Evolutionary conservation across 805 yeast species (phyloP), one percentile per base, ranked within the genome.

Genomic region (Grigorovia transvaalensis): DNA sequence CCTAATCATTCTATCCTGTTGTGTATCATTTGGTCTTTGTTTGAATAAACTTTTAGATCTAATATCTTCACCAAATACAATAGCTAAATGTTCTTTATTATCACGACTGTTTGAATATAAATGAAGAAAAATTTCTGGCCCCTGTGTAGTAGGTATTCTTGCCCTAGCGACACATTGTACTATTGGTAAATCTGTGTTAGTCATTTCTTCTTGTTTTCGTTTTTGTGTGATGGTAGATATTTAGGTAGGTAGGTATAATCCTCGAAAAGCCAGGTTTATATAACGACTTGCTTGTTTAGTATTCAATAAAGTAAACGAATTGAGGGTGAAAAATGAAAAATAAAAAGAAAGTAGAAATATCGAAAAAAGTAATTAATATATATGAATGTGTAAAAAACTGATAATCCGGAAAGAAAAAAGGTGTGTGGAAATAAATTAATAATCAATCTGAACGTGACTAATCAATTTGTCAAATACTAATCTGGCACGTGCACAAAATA

Each of bases 1-100:
- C 58, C 99, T 77, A n/a, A 95, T 89, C 97, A 93, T 93, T 58
- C 99, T 71, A 65, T 88, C 97, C 59, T 80, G 84, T 68, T 89
- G 97, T 0, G 96, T 74, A 56, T 93, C 99, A 46, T 80, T 79
- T 0, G 71, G 71, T 50, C 87, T 71, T 49, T 70, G 71, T 46
- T 71, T 76, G 70, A 80, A 93, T 49, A 93, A 71, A 2, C 88
- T 73, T 62, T 77, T 75, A 1, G 96, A 88, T 57, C 96, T 76
- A 50, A 93, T 84, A 58, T 85, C 85, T 62, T 88, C 96, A 9
- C 98, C 97, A 71, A 93, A 91, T 4, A 93, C 99, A 53, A 93
- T 91, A 6, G 99, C 99, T 61, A 93, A 71, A 69, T 93, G 99
- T 69, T 93, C 99, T 66, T 93, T 93, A 48, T 81, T 74, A 69